Evolutionary conservation across 2,329 filamentous ascomycete species (phyloP), one percentile per base, ranked within the genome.

Genomic region (Neonectria neomacrospora): DNA sequence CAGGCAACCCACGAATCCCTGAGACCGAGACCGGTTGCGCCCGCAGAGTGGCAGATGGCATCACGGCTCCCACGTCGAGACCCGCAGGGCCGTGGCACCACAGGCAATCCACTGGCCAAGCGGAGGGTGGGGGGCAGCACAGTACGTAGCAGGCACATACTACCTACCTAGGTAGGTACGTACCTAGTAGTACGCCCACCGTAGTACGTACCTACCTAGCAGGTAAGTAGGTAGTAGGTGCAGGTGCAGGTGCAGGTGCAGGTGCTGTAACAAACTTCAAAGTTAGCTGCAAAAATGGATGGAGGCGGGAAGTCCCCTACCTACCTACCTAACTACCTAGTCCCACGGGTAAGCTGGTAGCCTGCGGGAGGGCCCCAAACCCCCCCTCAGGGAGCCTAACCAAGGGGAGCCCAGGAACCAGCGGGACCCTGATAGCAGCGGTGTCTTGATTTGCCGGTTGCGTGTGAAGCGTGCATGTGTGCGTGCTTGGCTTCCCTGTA

Each of bases 61-160:
- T 73, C 71, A 72, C 71, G 69, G 68, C 71, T 73, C 71, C 71
- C 71, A 73, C 71, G 69, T 71, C 67, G 58, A 67, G 71, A 68
- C 69, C 71, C 71, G 69, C 71, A 70, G 61, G 54, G 69, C 61
- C 66, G 67, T 73, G 70, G 69, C 70, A 72, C 70, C 69, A 73
- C 66, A 68, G 63, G 64, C 53, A 41, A 54, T 37, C 55, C 60
- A 60, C 52, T 56, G 60, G 63, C 65, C 60, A 61, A 48, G 53
- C 53, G 48, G 54, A 62, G 66, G 64, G 67, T 65, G 67, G 69
- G 69, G 23, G 23, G 23, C 23, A 26, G 23, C 23, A 6, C 23
- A 3, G 23, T 26, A 26, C 3, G 64, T 61, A 64, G 57, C 58
- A 42, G 61, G 57, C 58, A 42, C 62, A 62, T 32, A 32, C 30